Percentiles rank a stretch among this genome's conserved stretches.
These are phyloP conservation scores for Verticillium longisporum DNA, from an alignment of 2,329 filamentous ascomycete species.

Conservation along the genomic window DNA sequence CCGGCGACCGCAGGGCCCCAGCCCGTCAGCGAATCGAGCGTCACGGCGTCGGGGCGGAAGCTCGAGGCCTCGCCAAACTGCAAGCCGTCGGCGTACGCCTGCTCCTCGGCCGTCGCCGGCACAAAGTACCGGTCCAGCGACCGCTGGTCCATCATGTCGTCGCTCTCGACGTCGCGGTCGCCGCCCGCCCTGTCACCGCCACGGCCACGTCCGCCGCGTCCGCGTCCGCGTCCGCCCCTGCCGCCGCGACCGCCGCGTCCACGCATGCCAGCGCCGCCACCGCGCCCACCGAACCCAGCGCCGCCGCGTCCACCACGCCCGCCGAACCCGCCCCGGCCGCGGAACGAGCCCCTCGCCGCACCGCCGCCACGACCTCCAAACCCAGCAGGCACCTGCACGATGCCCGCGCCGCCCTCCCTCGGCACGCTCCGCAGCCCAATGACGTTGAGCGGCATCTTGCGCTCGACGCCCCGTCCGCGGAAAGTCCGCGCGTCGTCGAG, in stretches of 20 bases:
- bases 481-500: constrained; percentile 1
- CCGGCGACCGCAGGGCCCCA: constrained; percentile 27
- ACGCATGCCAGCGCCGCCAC: constrained; percentile 1
- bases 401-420: constrained; percentile 1
- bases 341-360: neutral
- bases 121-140: constrained; percentile 6
- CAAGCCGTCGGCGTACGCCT: constrained; percentile 17
- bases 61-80: constrained; percentile 11
- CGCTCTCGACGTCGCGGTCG: constrained; percentile 10
- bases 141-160: neutral
- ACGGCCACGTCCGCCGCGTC: constrained; percentile 12
- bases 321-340: constrained; percentile 6
- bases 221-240: constrained; percentile 9
- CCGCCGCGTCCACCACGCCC: too few species aligned
- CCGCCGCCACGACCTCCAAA: constrained; percentile 4
- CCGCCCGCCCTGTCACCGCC: constrained; percentile 10
- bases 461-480: neutral
- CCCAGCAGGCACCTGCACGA: constrained; percentile 7
- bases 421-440: constrained; percentile 32
- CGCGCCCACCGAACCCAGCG: too few species aligned
- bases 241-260: constrained; percentile 12
- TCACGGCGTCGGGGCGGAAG: constrained; percentile 25
- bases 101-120: constrained; percentile 16
- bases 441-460: constrained; percentile 21
- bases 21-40: constrained; percentile 22